These are phyloP conservation scores for Phlebopus sp. DNA, from an alignment of 1,284 basidiomycete genomes.

Conservation along the genomic window DNA sequence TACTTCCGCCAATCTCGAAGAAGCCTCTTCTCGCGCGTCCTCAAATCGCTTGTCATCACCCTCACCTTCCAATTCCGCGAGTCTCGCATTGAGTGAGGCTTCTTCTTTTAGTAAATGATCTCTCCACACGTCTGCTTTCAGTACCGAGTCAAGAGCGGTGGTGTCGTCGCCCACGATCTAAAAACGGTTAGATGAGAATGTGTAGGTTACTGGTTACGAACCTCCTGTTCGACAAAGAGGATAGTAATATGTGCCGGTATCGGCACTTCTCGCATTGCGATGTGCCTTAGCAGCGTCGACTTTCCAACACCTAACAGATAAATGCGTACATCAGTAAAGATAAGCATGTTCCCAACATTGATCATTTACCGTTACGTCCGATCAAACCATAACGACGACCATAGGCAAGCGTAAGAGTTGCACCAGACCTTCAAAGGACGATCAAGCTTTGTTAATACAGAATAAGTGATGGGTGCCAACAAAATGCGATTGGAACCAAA, in stretches of 20 bases:
- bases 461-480: conserved; percentile 42
- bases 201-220: conserved; percentile 25
- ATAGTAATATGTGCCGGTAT: conserved; percentile 95
- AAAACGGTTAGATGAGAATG: no score
- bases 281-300: conserved; percentile 93
- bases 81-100: conserved; percentile 64
- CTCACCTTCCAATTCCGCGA: conserved; percentile 71
- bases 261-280: conserved; percentile 93
- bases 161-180: conserved; percentile 67
- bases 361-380: conserved; percentile 66
- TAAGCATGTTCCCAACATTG: background rate
- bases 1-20: conserved; percentile 85
- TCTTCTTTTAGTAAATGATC: conserved; percentile 88
- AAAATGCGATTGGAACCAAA: conserved; percentile 93
- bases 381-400: conserved; percentile 88
- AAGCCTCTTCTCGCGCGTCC: conserved; percentile 84
- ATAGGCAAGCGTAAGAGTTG: conserved; percentile 84
- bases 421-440: conserved; percentile 57
- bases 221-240: conserved; percentile 98
- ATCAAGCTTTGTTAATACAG: conserved; percentile 8
- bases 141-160: conserved; percentile 86
- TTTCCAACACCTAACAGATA: conserved; percentile 81
- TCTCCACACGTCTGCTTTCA: conserved; percentile 96
- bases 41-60: conserved; percentile 75
- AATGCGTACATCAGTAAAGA: background rate